Base-by-base conservation (phyloP, 306 rosid genomes). In the Rosa lucieae region DNA sequence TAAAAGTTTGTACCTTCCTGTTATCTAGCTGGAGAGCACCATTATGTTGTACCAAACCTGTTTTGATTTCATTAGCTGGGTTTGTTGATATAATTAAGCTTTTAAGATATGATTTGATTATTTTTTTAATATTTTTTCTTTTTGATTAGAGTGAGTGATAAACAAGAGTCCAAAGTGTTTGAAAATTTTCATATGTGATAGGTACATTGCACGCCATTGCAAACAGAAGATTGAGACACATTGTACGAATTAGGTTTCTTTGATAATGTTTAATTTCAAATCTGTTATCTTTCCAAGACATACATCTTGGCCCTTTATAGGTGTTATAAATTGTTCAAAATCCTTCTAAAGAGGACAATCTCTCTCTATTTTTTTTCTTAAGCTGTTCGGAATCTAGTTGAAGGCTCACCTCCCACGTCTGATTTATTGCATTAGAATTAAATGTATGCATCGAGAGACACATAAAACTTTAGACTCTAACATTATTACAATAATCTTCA, bases 101-200 rank as follows among this genome's bases (percentile, higher is more conserved):
- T 58, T 23, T 5, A 43, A 61, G 46, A 62, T 17, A 29, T 0
- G 17, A 9, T 26, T 44, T 62, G 13, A 76, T 76, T 44, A 46
- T 42, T 15, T 58, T 4, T 58, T 40, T 6, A 1, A 4, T 75
- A 13, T 10, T 3, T 53, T 74, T 20, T 74, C 10, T 40, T 13
- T 58, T 35, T 29, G 46, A 32, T 46, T 29, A 0, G 62, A 55
- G 29, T 56, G 53, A 23, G 46, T 62, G 35, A 75, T n/a, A 17
- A 66, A 65, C 44, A 75, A 75, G 70, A 75, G 44, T 43, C 61
- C 35, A 76, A 46, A 26, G 17, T 47, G 3, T 76, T 11, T 46
- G 6, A 17, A 76, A 76, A 4, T 76, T 10, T 43, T 15, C 32
- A 5, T 14, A 46, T 5, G 20, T 44, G 20, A 62, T 5, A 14